Evolutionary conservation across 1,139 yeast genomes (phyloP).

Genomic region (Lodderomyces parapsilosis): DNA sequence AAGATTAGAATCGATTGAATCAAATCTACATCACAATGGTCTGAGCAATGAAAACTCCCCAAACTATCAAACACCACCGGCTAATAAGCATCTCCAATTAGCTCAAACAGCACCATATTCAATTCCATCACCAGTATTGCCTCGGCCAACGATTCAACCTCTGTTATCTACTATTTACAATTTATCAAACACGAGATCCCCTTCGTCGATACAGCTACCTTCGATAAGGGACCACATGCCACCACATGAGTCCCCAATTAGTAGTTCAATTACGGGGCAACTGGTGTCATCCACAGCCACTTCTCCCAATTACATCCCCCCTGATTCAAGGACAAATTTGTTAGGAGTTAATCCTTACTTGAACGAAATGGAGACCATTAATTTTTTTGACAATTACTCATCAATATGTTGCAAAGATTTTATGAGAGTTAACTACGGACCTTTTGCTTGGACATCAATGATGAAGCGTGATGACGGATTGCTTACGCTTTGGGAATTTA

Average conservation of each 20-base stretch:
- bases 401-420: constrained; percentile 37
- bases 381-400: constrained; percentile 43
- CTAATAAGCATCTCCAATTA: neutral
- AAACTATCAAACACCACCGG: neutral
- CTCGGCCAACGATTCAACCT: constrained; percentile 7
- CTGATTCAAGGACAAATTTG: constrained; percentile 5
- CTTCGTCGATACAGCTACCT: constrained; percentile 15
- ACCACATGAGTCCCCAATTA: constrained; percentile 1
- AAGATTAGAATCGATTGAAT: constrained; percentile 25
- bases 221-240: constrained; percentile 11
- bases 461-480: constrained; percentile 50
- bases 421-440: constrained; percentile 46
- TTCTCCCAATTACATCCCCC: neutral
- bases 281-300: neutral
- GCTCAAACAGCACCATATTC: constrained; percentile 2
- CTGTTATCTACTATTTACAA: constrained; percentile 11
- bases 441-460: constrained; percentile 48
- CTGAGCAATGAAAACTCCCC: neutral
- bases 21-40: constrained; percentile 3
- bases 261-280: neutral
- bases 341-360: constrained; percentile 26
- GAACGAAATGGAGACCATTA: constrained; percentile 27
- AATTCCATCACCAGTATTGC: constrained; percentile 5
- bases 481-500: constrained; percentile 31
- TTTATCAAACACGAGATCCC: constrained; percentile 12